Evolutionary conservation across 345 rosid genomes (phyloP).

Genomic region (Lepidium aucheri): DNA sequence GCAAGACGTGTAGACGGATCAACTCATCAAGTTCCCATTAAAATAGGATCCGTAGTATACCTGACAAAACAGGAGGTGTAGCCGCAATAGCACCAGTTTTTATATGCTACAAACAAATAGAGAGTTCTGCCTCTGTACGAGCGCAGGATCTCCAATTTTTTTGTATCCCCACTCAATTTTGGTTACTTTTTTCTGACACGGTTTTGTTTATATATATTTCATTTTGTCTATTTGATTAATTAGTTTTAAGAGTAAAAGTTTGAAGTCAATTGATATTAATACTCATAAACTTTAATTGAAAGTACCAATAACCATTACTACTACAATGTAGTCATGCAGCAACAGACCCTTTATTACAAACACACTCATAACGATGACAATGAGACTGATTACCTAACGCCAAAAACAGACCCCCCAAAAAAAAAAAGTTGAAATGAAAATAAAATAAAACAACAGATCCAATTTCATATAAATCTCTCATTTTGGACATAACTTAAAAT

Average conservation of each 20-base stretch:
- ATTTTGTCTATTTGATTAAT: too few relatives aligned
- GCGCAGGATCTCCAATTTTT: too few relatives aligned
- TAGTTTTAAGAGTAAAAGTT: background rate
- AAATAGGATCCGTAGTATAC: too few relatives aligned
- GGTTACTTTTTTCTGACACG: too few relatives aligned
- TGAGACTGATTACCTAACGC: slow-evolving; percentile 10
- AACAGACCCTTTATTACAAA: slow-evolving; percentile 29
- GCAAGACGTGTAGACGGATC: too few relatives aligned
- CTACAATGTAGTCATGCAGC: slow-evolving; percentile 13
- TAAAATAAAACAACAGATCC: slow-evolving; percentile 11
- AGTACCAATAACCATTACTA: background rate
- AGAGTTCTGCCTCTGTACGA: too few relatives aligned
- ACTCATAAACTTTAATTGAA: background rate
- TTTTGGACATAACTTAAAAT: background rate
- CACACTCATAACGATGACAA: slow-evolving; percentile 16
- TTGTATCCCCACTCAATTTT: too few relatives aligned
- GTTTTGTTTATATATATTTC: too few relatives aligned
- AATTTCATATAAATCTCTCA: background rate
- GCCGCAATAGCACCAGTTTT: too few relatives aligned
- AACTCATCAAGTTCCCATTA: too few relatives aligned
- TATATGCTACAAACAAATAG: too few relatives aligned
- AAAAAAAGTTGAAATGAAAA: background rate
- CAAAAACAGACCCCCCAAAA: background rate
- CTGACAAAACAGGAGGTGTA: too few relatives aligned
- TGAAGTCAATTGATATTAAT: background rate